Evolutionary conservation across 768 basidiomycete species (phyloP).

Genomic region (Termitomyces sp.): DNA sequence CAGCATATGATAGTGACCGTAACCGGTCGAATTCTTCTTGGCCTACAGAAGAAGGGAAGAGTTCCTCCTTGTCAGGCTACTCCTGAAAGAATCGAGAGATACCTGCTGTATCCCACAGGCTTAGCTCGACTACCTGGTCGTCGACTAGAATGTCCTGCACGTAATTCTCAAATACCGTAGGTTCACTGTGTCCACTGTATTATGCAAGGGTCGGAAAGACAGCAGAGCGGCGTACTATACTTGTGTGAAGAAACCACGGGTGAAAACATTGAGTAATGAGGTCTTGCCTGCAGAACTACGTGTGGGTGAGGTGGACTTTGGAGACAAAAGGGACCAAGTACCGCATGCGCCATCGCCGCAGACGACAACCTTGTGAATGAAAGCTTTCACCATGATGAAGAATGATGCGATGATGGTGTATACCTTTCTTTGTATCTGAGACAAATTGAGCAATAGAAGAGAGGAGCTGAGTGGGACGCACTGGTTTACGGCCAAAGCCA

Average conservation of each 20-base stretch:
- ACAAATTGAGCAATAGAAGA: not conserved
- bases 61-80: conserved; percentile 9
- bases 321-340: conserved; percentile 27
- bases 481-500: conserved; percentile 57
- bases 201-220: conserved; percentile 1
- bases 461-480: conserved; percentile 20
- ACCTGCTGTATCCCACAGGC: conserved; percentile 98
- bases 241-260: conserved; percentile 89
- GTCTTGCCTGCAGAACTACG: conserved; percentile 57
- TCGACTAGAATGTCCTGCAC: conserved; percentile 87
- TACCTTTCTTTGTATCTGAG: conserved; percentile 45
- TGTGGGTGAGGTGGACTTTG: not conserved
- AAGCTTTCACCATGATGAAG: conserved; percentile 3
- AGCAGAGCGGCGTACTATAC: conserved; percentile 50
- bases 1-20: conserved; percentile 92
- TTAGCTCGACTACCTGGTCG: conserved; percentile 83
- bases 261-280: conserved; percentile 83
- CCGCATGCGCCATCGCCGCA: conserved; percentile 96
- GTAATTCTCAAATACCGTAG: conserved; percentile 96
- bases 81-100: conserved; percentile 15
- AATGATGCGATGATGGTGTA: not conserved
- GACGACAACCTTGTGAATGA: conserved; percentile 57
- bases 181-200: conserved; percentile 49
- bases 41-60: conserved; percentile 37
- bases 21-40: conserved; percentile 96